Base-by-base conservation (phyloP, 148 eudicot genomes). In the Arbutus unedo region DNA sequence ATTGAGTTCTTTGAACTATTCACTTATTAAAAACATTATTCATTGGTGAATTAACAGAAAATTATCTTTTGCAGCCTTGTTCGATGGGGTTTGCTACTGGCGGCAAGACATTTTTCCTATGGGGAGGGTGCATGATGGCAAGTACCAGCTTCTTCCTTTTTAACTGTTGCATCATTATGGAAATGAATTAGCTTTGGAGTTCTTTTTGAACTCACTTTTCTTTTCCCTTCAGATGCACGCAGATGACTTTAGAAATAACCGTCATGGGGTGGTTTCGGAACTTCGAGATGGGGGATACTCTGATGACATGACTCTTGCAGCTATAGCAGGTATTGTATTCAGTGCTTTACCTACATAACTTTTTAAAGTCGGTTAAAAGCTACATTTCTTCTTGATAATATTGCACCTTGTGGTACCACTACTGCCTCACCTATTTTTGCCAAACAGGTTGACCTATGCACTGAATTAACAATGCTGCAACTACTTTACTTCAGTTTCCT, bases 81-180 rank as follows among this genome's bases (percentile, higher is more conserved):
- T 96, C 99, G 4, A 96, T 96, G 99, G 99, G 99, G 74, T 96
- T 96, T 87, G 99, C 99, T 66, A 96, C 99, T 83, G 99, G 99
- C 72, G 99, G 99, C 54, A 90, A 82, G 84, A 96, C 99, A 81
- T 96, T 94, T 89, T 96, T 96, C 87, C 80, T 96, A 82, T 96
- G 99, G 99, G 99, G 99, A 88, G 98, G 99, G 60, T 96, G 98
- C 92, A 96, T 96, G 99, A 96, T 96, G 99, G 99, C 90, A 88
- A 91, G 93, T 85, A 68, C 74, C 84, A 55, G 76, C 50, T 80
- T 78, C 60, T 55, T 54, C 74, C 82, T 82, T 77, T 78, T 54
- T 25, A 31, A 70, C 48, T 62, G 62, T 48, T 82, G 68, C 83
- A 66, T 76, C 18, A 72, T 11, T 55, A 14, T 53, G 8, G 49